Base-by-base conservation (phyloP, 2,329 filamentous ascomycete species). In the Botrytis deweyae region DNA sequence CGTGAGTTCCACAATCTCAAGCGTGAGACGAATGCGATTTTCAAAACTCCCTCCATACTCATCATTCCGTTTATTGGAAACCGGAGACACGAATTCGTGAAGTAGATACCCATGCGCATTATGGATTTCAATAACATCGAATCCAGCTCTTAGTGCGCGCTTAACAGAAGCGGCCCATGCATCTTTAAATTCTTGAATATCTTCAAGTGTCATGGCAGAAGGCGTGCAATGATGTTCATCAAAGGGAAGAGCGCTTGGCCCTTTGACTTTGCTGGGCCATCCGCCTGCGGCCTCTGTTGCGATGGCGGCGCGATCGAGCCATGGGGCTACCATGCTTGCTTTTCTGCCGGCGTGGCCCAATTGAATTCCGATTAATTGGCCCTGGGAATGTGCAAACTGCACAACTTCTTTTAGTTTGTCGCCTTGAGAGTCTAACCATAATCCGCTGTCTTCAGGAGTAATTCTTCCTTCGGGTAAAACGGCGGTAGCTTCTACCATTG, bases 381-480 rank as follows among this genome's bases (percentile, higher is more conserved):
- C 88, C 82, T 97, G 94, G 40, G 88, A 89, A 84, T 97, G 94
- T 3, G 92, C 89, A 76, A 94, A 97, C 75, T 97, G 92, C 52
- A 91, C 88, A 64, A 95, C 87, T 74, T 88, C 87, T 80, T 87
- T 88, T 74, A 97, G 84, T 25, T 75, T 75, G 4, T 87, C 90
- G 75, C 95, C 91, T 82, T 98, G 95, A 49, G 87, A 89, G 81
- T 97, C 95, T 76, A 92, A 87, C 95, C 94, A 98, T 12, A 98
- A 84, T 0, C 95, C 94, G 20, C 85, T 84, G 81, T 95, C 93
- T 81, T 95, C 87, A 1, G 94, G 93, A 0, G 92, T 92, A 84
- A 97, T 97, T 72, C 95, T 89, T 42, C 94, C 94, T 77, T 95
- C 90, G 9, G 93, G 83, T 16, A 88, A 85, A 0, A 97, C 92